Evolutionary conservation across 2,329 filamentous ascomycete genomes (phyloP), one percentile per base, ranked within the genome.

Genomic region (Neonectria faginata): DNA sequence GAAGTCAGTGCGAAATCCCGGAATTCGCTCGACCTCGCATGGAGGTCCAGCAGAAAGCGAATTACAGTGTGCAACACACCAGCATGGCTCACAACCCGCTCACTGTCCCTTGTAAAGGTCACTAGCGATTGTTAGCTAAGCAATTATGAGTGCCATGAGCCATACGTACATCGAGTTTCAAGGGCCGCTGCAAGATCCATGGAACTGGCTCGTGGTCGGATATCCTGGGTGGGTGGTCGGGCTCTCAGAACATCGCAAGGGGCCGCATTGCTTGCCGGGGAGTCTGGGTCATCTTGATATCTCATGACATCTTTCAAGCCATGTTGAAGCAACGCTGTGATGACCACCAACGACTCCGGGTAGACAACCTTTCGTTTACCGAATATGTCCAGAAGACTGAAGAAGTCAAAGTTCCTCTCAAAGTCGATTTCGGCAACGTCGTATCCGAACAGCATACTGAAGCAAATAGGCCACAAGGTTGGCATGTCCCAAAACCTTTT

Each of bases 401-500:
- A 90, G 18, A 92, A 85, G 69, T 95, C 91, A 71, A 97, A 91
- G 27, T 89, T 85, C 68, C 88, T 85, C 56, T 92, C 88, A 70
- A 94, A 88, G 73, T 94, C 87, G 70, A 94, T 86, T 53, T 88
- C 88, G 2, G 89, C 89, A 50, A 97, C 88, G 74, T 97, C 94
- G 45, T 89, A 86, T 1, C 92, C 94, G 74, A 99, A 97, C 2
- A 99, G 79, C 22, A 98, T 91, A 57, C 92, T 90, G 78, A 99
- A 92, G 74, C 92, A 94, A 47, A 96, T 90, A 0, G 91, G 89
- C 96, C 96, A 98, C 27, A 98, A 79, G 0, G 89, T 88, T 2
- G 94, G 88, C 16, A 94, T 86, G 73, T 92, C 90, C 95, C 96
- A 99, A 89, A 94, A 97, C 72, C 90, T 85, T 74, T 91, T 93